phyloP scores from a whole-genome alignment of 257 asterid genomes.

The Solanum chmielewskii region DNA sequence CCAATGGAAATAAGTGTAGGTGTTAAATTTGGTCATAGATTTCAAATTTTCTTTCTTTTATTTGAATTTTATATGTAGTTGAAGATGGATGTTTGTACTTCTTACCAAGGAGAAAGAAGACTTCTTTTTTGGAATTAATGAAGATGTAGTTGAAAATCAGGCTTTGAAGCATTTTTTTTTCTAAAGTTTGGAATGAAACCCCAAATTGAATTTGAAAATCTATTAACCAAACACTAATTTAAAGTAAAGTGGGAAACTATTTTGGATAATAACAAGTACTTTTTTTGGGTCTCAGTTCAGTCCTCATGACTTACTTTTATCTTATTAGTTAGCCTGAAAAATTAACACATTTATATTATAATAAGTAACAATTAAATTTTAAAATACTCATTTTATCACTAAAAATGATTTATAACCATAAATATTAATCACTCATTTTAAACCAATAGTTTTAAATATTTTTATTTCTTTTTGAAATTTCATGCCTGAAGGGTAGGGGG shows the following conservation, averaged over 20 bases:
- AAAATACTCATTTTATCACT: background rate
- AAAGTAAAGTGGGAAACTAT: background rate
- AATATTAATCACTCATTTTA: no score
- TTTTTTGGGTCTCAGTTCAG: background rate
- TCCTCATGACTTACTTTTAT: no score
- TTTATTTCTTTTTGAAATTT: no score
- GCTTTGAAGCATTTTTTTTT: background rate
- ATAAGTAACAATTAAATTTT: no score
- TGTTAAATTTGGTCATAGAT: background rate
- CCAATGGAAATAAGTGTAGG: background rate
- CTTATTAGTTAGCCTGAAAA: no score
- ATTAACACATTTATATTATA: no score
- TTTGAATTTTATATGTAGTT: background rate
- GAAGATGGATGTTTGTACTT: background rate
- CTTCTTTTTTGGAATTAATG: background rate
- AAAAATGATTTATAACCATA: no score
- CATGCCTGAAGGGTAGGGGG: background rate
- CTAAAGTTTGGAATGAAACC: background rate
- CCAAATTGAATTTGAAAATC: background rate
- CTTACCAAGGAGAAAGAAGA: background rate
- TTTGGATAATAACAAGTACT: background rate
- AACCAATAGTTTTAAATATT: accelerated
- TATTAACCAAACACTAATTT: background rate
- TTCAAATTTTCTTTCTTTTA: background rate
- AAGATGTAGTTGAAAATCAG: background rate